Conservation (phyloP, 352 stramenopile species). For the Elongisporangium anandrum region DNA sequence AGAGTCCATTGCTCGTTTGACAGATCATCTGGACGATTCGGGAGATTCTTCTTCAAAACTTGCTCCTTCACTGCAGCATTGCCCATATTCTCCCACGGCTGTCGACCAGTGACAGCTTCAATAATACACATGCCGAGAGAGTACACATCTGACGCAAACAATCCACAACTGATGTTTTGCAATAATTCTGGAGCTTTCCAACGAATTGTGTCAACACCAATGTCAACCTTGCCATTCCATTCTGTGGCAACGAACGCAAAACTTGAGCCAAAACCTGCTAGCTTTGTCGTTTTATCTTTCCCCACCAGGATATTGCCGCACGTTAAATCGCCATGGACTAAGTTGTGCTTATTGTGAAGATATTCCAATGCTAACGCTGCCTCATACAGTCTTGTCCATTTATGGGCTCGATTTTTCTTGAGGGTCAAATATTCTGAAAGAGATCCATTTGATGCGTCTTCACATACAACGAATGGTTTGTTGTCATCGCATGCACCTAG, state of each 20-base stretch:
- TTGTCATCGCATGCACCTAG: slow-evolving; percentile 10
- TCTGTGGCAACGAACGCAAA: too few relatives aligned
- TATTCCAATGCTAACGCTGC: slow-evolving; percentile 11
- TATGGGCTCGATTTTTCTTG: too few relatives aligned
- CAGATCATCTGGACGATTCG: too few relatives aligned
- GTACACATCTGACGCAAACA: slow-evolving; percentile 7
- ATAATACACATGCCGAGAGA: slow-evolving; percentile 16
- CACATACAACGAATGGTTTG: slow-evolving; percentile 14
- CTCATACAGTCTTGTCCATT: slow-evolving; percentile 23
- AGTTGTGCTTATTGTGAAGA: slow-evolving; percentile 12
- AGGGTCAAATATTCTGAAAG: slow-evolving; percentile 16
- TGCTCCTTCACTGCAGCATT: too few relatives aligned
- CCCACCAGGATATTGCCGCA: slow-evolving; percentile 16
- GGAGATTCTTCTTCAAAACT: too few relatives aligned
- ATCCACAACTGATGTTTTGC: too few relatives aligned
- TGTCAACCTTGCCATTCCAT: too few relatives aligned
- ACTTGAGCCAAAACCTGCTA: too few relatives aligned
- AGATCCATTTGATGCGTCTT: slow-evolving; percentile 8
- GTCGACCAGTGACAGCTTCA: slow-evolving; percentile 5
- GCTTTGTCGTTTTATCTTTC: slow-evolving; percentile 7
- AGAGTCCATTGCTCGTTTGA: too few relatives aligned
- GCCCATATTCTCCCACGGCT: too few relatives aligned
- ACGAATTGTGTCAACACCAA: too few relatives aligned
- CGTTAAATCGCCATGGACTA: slow-evolving; percentile 14
- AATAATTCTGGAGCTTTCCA: too few relatives aligned